Evolutionary conservation across 208 protist species (phyloP).

Genomic region (Balamuthia mandrillaris): DNA sequence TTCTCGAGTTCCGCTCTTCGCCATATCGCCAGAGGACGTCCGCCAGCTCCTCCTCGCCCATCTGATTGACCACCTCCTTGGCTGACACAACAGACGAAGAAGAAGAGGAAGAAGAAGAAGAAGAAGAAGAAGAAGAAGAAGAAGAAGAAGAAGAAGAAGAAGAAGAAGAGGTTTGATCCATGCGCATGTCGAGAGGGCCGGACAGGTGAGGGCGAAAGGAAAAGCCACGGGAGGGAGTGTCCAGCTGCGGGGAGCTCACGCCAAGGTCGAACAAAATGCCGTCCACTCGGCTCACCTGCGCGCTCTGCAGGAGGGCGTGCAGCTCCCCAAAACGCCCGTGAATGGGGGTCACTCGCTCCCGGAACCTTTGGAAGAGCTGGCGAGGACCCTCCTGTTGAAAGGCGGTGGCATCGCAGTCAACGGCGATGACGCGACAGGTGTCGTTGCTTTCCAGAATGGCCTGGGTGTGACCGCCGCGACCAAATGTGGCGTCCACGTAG

Average conservation of each 20-base stretch:
- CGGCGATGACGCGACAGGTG: not conserved
- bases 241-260: constrained; percentile 21
- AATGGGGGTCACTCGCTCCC: not conserved
- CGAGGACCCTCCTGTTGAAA: not conserved
- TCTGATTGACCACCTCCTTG: constrained; percentile 21
- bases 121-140: too few relatives aligned
- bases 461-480: constrained; percentile 25
- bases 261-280: constrained; percentile 11
- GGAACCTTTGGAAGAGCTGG: too few relatives aligned
- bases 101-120: too few relatives aligned
- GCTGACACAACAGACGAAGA: too few relatives aligned
- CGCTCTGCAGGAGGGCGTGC: not conserved
- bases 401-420: constrained; percentile 7
- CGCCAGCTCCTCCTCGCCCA: constrained; percentile 25
- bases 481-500: constrained; percentile 25
- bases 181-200: constrained; percentile 28
- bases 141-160: constrained; percentile 1
- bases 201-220: constrained; percentile 10
- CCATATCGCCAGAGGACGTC: constrained; percentile 26
- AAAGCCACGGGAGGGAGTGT: not conserved
- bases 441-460: not conserved
- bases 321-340: constrained; percentile 18
- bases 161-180: too few relatives aligned
- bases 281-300: not conserved
- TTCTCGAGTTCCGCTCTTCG: constrained; percentile 3